phyloP scores from a whole-genome alignment of 441 rosid genomes.

The Mallotus repandus region DNA sequence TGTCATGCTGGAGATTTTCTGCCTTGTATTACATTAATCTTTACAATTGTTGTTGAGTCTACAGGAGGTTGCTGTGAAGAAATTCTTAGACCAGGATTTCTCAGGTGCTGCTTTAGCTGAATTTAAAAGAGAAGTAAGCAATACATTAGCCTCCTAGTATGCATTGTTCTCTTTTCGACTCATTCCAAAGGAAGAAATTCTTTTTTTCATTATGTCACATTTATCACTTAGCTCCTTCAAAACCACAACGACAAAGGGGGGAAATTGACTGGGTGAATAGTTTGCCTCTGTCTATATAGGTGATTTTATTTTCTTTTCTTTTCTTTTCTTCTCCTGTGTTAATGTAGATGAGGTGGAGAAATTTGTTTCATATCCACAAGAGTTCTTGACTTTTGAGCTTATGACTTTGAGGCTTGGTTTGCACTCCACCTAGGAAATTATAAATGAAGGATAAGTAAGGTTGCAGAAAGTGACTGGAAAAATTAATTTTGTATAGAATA shows the following conservation, averaged over 20 bases:
- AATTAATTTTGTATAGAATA: background rate
- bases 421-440: background rate
- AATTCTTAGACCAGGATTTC: constrained; percentile 99
- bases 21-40: background rate
- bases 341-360: background rate
- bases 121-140: constrained; percentile 96
- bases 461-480: background rate
- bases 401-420: background rate
- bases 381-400: background rate
- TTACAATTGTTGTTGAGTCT: constrained; percentile 28
- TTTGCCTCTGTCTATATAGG: background rate
- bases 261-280: background rate
- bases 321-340: background rate
- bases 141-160: constrained; percentile 20
- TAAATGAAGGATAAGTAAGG: background rate
- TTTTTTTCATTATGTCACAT: background rate
- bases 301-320: background rate
- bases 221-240: constrained; percentile 2
- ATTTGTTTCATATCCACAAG: background rate
- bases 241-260: background rate
- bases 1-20: background rate
- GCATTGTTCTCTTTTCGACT: constrained; percentile 4
- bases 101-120: constrained; percentile 97
- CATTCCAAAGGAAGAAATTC: background rate
- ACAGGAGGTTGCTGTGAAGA: constrained; percentile 99